Conservation (phyloP, 2,329 filamentous ascomycete species). For the Alternaria hordeiaustralica region DNA sequence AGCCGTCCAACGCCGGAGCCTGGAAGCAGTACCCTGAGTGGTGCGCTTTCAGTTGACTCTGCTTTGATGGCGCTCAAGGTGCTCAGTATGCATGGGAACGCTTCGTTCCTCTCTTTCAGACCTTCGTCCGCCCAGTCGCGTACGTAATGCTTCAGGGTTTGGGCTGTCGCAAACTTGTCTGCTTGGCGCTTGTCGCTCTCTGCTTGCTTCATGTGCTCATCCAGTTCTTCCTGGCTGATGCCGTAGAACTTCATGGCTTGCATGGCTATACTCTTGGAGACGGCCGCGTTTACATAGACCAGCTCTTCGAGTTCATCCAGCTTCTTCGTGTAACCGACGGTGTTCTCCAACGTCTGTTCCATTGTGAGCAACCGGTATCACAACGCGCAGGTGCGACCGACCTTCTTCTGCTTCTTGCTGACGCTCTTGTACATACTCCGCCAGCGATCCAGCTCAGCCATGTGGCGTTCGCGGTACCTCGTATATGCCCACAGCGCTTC, state of each 20-base stretch:
- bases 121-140: slow-evolving; percentile 63
- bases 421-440: slow-evolving; percentile 30
- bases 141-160: slow-evolving; percentile 64
- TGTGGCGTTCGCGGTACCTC: slow-evolving; percentile 25
- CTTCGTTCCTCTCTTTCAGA: slow-evolving; percentile 53
- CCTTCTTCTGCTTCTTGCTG: slow-evolving; percentile 32
- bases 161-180: slow-evolving; percentile 59
- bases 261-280: slow-evolving; percentile 57
- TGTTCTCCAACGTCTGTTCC: slow-evolving; percentile 24
- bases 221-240: slow-evolving; percentile 54
- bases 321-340: slow-evolving; percentile 46
- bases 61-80: slow-evolving; percentile 21
- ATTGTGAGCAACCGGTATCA: not conserved
- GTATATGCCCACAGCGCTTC: slow-evolving; percentile 27
- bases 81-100: slow-evolving; percentile 45
- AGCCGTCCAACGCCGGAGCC: slow-evolving; percentile 62
- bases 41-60: not conserved
- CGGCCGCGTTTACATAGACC: slow-evolving; percentile 53
- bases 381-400: not conserved
- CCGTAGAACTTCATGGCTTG: slow-evolving; percentile 57
- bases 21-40: slow-evolving; percentile 56
- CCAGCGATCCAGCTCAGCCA: slow-evolving; percentile 32
- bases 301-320: slow-evolving; percentile 54
- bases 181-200: slow-evolving; percentile 43
- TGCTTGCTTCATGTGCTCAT: slow-evolving; percentile 51